Percentiles rank a stretch among this genome's conserved stretches.
Conservation (phyloP, 345 rosid species). For the Citrus australasica region DNA sequence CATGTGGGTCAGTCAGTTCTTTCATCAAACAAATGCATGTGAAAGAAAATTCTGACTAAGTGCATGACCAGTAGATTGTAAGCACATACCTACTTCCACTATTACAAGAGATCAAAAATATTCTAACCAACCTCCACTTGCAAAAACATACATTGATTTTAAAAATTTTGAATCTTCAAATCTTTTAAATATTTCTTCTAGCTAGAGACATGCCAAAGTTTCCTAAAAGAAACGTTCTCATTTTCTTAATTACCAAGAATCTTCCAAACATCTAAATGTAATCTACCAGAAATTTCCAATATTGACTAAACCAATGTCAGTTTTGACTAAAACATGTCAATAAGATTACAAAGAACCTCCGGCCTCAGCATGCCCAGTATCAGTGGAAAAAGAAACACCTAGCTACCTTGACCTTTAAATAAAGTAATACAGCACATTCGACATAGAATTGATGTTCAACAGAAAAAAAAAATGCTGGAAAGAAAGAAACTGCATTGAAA, state of each 20-base stretch:
- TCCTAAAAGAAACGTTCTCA: not conserved
- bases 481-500: constrained; percentile 1
- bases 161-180: not conserved
- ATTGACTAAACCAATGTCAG: constrained; percentile 13
- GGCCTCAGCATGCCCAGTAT: not conserved
- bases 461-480: not conserved
- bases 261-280: not conserved
- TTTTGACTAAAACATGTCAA: constrained; percentile 4
- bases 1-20: constrained; percentile 5
- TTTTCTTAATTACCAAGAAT: constrained; percentile 12
- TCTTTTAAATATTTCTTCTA: not conserved
- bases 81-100: constrained; percentile 8
- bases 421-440: not conserved
- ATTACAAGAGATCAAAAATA: not conserved
- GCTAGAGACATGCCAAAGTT: not conserved
- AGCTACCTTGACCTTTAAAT: not conserved
- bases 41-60: not conserved
- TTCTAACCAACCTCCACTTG: constrained; percentile 6
- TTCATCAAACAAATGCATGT: constrained; percentile 4
- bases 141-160: not conserved
- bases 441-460: not conserved
- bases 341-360: not conserved
- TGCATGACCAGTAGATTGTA: not conserved
- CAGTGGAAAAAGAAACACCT: constrained; percentile 4
- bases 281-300: not conserved